Conservation (phyloP, 1,284 basidiomycete genomes). For the Schizophyllum amplum region DNA sequence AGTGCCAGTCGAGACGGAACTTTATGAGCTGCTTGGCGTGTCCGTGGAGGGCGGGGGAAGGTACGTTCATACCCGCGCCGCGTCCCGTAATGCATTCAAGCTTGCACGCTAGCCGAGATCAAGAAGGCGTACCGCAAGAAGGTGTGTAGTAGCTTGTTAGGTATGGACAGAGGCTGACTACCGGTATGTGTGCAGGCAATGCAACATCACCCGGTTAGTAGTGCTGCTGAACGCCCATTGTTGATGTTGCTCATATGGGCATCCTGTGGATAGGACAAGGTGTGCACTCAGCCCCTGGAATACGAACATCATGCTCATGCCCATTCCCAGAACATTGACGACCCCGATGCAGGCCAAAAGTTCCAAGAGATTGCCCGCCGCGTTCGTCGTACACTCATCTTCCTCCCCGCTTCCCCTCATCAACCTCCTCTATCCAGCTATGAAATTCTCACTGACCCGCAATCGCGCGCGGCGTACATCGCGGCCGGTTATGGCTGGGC, state of each 20-base stretch:
- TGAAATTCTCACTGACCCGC: conserved; percentile 76
- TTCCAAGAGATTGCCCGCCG: conserved; percentile 85
- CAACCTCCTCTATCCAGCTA: conserved; percentile 43
- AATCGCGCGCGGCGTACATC: conserved; percentile 76
- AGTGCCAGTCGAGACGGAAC: conserved; percentile 69
- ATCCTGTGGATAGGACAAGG: conserved; percentile 49
- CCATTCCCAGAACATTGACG: conserved; percentile 62
- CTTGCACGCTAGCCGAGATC: conserved; percentile 57
- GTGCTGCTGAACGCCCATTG: conserved; percentile 17
- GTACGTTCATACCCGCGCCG: conserved; percentile 27
- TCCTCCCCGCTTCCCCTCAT: conserved; percentile 5
- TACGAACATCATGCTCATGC: conserved; percentile 1
- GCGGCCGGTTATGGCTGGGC: conserved; percentile 70
- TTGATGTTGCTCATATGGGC: conserved; percentile 21
- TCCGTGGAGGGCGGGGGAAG: conserved; percentile 58
- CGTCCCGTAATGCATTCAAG: conserved; percentile 5
- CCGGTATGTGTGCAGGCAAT: conserved; percentile 66
- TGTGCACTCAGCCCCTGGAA: conserved; percentile 18
- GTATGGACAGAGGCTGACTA: conserved; percentile 20
- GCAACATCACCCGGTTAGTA: conserved; percentile 82
- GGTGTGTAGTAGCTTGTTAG: conserved; percentile 34
- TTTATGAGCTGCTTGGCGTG: conserved; percentile 80
- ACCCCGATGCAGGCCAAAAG: conserved; percentile 67
- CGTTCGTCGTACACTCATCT: conserved; percentile 44
- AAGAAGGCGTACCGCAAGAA: conserved; percentile 91